phyloP scores from a whole-genome alignment of 208 protist genomes.

The Trichomonas gallinae region DNA sequence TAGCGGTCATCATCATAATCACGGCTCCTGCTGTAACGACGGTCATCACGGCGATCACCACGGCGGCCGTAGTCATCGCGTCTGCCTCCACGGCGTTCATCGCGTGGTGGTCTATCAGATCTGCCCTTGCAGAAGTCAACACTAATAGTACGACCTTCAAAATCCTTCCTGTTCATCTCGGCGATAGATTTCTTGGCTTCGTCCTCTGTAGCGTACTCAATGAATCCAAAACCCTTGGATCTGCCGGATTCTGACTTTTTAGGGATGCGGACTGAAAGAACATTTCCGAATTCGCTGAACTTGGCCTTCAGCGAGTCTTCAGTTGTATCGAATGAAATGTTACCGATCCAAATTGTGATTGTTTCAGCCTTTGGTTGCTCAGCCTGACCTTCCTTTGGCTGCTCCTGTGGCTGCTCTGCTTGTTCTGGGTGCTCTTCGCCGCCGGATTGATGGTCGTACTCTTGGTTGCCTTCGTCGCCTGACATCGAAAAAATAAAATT shows the following conservation, averaged over 20 bases:
- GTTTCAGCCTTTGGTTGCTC: neutral
- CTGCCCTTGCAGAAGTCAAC: neutral
- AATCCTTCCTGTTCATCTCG: neutral
- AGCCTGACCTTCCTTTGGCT: neutral
- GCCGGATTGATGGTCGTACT: neutral
- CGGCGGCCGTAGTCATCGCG: neutral
- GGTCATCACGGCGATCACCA: conserved; percentile 17
- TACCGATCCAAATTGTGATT: neutral
- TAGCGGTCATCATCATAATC: neutral
- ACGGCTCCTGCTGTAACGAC: neutral
- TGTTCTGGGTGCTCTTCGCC: neutral
- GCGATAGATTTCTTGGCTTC: neutral
- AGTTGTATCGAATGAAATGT: neutral
- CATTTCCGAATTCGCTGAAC: neutral
- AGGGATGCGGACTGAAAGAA: neutral
- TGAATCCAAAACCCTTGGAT: neutral
- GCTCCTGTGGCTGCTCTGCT: neutral
- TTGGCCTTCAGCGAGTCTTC: neutral
- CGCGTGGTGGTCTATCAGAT: neutral
- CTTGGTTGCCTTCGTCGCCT: neutral
- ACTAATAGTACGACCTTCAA: neutral
- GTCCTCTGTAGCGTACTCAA: neutral
- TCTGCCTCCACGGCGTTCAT: neutral
- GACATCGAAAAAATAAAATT: neutral
- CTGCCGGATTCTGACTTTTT: neutral